A percentile compares a stretch with the other conserved stretches of the same genome.
phyloP scores from a whole-genome alignment of 2,329 filamentous ascomycete species.

The Fusarium sp. region DNA sequence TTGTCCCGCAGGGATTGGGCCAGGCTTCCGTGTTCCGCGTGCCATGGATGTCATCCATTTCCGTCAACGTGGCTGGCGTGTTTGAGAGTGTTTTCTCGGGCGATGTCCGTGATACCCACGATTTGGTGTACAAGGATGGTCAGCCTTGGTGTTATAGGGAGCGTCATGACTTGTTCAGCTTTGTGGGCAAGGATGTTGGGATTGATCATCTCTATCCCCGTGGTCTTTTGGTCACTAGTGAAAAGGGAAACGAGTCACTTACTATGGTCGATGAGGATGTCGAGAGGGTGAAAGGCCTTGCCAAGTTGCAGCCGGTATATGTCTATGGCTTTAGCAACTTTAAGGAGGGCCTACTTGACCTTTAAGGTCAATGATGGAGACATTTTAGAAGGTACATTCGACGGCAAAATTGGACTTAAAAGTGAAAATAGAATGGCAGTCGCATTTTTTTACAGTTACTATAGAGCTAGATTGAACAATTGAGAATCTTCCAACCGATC shows the following conservation, averaged over 20 bases:
- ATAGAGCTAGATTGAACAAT: conserved; percentile 3
- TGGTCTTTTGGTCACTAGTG: not conserved
- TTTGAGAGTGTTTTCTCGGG: conserved; percentile 13
- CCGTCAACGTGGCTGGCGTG: conserved; percentile 4
- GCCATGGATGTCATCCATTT: conserved; percentile 13
- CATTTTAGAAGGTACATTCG: not conserved
- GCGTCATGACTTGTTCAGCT: not conserved
- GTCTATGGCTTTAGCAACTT: conserved; percentile 7
- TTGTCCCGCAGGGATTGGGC: not conserved
- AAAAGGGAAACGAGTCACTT: not conserved
- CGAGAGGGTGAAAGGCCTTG: not conserved
- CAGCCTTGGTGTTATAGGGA: conserved; percentile 13
- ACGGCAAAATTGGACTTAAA: not conserved
- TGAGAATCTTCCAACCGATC: not conserved
- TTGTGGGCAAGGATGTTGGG: not conserved
- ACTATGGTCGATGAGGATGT: conserved; percentile 1
- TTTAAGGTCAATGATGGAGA: not conserved
- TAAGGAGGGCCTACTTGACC: not conserved
- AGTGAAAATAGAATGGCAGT: not conserved
- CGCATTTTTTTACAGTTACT: not conserved
- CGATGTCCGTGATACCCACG: conserved; percentile 6
- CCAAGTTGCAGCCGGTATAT: not conserved
- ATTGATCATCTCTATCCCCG: conserved; percentile 6
- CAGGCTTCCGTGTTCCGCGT: conserved; percentile 10
- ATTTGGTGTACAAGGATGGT: conserved; percentile 8